These are phyloP conservation scores for Gamarada debralockiae DNA, from an alignment of 495 filamentous ascomycete genomes.

Conservation along the genomic window DNA sequence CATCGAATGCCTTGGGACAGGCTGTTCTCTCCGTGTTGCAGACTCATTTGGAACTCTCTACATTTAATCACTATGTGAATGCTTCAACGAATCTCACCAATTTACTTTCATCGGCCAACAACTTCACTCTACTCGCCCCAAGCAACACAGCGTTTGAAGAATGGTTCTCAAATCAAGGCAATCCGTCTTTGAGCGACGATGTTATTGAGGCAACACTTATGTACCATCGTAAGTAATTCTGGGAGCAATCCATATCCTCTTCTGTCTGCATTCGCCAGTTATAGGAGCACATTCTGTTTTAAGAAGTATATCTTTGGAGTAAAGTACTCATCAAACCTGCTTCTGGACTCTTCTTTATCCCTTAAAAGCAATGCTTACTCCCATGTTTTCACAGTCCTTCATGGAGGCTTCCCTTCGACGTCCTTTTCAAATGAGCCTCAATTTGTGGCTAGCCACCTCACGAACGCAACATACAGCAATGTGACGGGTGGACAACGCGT, in stretches of 20 bases:
- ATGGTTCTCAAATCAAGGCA: slow-evolving; percentile 14
- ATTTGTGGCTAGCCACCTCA: slow-evolving; percentile 38
- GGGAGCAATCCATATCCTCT: too few relatives aligned
- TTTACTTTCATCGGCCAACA: neutral
- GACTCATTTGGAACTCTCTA: neutral
- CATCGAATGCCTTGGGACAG: neutral
- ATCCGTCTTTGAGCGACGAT: neutral
- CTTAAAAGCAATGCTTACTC: too few relatives aligned
- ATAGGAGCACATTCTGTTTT: too few relatives aligned
- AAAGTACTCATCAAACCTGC: too few relatives aligned
- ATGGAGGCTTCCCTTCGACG: slow-evolving; percentile 31
- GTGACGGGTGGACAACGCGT: slow-evolving; percentile 27
- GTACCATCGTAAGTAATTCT: too few relatives aligned
- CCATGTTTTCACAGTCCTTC: too few relatives aligned
- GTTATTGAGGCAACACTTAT: slow-evolving; percentile 28
- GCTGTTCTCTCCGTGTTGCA: neutral
- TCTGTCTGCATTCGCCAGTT: too few relatives aligned
- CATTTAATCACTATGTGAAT: slow-evolving; percentile 3
- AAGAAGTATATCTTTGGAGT: too few relatives aligned
- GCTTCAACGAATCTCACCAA: neutral
- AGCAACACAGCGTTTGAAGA: slow-evolving; percentile 33
- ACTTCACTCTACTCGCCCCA: slow-evolving; percentile 41
- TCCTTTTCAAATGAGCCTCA: slow-evolving; percentile 31
- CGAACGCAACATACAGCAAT: slow-evolving; percentile 17
- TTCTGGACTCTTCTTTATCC: too few relatives aligned